phyloP scores from a whole-genome alignment of 495 filamentous ascomycete species.

The Xylaria longipes region DNA sequence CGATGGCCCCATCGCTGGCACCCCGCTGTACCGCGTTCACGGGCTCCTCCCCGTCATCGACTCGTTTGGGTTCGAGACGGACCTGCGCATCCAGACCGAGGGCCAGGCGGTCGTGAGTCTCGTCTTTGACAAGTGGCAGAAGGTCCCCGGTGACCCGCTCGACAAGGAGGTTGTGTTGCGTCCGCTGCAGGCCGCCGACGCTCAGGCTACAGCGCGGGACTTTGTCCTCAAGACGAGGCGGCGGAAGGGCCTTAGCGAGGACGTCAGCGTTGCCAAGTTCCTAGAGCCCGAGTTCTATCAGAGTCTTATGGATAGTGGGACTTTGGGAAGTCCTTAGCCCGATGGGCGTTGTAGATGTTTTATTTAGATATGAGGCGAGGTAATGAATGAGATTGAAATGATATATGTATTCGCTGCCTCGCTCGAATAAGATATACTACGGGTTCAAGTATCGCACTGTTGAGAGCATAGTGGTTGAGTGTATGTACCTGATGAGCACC shows the following conservation, averaged over 20 bases:
- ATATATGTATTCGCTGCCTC: not conserved
- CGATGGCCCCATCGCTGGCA: slow-evolving; percentile 93
- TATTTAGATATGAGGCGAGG: slow-evolving; percentile 6
- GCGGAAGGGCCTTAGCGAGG: slow-evolving; percentile 92
- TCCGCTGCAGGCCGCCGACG: slow-evolving; percentile 83
- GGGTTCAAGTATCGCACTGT: not conserved
- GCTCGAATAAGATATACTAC: not conserved
- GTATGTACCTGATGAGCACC: not conserved
- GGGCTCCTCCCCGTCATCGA: slow-evolving; percentile 96
- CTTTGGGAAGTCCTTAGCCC: slow-evolving; percentile 62
- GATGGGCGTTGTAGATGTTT: not conserved
- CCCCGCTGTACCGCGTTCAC: slow-evolving; percentile 89
- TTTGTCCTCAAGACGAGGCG: slow-evolving; percentile 95
- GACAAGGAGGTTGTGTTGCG: slow-evolving; percentile 83
- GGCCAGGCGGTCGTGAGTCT: slow-evolving; percentile 87
- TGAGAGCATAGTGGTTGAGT: not conserved
- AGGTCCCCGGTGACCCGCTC: slow-evolving; percentile 93
- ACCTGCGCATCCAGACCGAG: slow-evolving; percentile 93
- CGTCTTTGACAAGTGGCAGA: slow-evolving; percentile 95
- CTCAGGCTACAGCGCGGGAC: slow-evolving; percentile 88
- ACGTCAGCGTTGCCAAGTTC: slow-evolving; percentile 94
- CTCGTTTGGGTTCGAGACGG: slow-evolving; percentile 96
- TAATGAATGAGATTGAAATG: not conserved
- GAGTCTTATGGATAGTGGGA: slow-evolving; percentile 84
- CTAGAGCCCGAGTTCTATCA: slow-evolving; percentile 92